A percentile compares a stretch with the other conserved stretches of the same genome.
phyloP scores from a whole-genome alignment of 768 basidiomycete genomes.

The Lentinula boryana region DNA sequence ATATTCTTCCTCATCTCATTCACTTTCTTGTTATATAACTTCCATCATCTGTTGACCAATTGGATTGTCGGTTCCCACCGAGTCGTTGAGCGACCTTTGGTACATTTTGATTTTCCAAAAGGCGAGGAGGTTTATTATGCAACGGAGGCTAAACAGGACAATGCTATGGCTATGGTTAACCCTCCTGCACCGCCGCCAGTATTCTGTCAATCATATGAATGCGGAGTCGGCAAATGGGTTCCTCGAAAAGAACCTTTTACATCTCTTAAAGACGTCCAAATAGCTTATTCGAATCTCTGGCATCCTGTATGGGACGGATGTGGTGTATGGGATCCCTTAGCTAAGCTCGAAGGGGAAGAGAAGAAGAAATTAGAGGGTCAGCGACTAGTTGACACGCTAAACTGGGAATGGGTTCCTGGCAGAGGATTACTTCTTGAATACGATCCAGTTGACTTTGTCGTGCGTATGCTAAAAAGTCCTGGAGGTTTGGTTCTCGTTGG shows the following conservation, averaged over 20 bases:
- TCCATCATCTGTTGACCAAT: background rate
- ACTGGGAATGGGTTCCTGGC: constrained; percentile 24
- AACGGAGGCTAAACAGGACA: background rate
- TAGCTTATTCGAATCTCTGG: constrained; percentile 17
- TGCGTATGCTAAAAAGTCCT: constrained; percentile 21
- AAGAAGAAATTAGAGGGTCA: constrained; percentile 17
- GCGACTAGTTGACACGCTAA: constrained; percentile 22
- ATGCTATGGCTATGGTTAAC: background rate
- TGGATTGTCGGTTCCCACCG: background rate
- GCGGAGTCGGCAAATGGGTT: constrained; percentile 19
- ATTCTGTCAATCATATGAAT: constrained; percentile 12
- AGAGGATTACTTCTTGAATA: constrained; percentile 17
- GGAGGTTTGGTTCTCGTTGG: constrained; percentile 24
- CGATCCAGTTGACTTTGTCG: constrained; percentile 23
- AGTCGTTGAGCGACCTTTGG: background rate
- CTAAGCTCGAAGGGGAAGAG: constrained; percentile 6
- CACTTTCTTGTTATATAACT: background rate
- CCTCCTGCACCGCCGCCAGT: background rate
- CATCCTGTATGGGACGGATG: constrained; percentile 23
- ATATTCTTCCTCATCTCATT: background rate
- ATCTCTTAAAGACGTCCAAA: constrained; percentile 16
- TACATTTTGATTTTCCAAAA: background rate
- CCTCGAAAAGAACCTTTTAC: constrained; percentile 19
- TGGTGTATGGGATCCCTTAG: constrained; percentile 11
- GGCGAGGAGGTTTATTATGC: background rate